Evolutionary conservation across 2,329 filamentous ascomycete genomes (phyloP).

Genomic region (Penicillium sclerotiorum): DNA sequence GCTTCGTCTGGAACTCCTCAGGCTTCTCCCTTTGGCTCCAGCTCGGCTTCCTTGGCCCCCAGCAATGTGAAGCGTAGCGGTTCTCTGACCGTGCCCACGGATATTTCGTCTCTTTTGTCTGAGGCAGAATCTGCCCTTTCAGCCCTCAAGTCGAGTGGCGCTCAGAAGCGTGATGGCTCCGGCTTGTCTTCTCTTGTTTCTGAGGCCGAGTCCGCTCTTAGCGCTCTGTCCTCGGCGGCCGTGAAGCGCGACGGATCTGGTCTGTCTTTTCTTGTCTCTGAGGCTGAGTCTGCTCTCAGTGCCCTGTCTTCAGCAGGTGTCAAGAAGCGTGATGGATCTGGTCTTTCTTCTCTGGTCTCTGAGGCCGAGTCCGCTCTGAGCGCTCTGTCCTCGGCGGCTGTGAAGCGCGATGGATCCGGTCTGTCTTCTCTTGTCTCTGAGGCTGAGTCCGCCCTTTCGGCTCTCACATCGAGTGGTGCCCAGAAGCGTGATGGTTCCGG

Average conservation of each 20-base stretch:
- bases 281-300: conserved; percentile 11
- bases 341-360: conserved; percentile 9
- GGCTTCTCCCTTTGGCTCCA: conserved; percentile 3
- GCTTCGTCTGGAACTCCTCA: conserved; percentile 4
- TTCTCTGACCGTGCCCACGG: conserved; percentile 10
- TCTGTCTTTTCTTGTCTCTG: conserved; percentile 10
- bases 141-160: conserved; percentile 4
- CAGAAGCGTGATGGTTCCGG: conserved; percentile 13
- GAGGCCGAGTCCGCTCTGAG: conserved; percentile 13
- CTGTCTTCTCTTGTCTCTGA: conserved; percentile 12
- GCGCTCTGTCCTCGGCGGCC: conserved; percentile 5
- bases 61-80: conserved; percentile 11
- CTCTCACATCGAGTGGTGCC: conserved; percentile 7
- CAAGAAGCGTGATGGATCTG: conserved; percentile 14
- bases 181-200: conserved; percentile 11
- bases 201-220: conserved; percentile 12
- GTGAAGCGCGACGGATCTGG: conserved; percentile 15
- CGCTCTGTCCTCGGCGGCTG: conserved; percentile 4
- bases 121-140: conserved; percentile 13
- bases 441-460: conserved; percentile 10
- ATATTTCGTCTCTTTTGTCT: conserved; percentile 9
- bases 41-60: conserved; percentile 1
- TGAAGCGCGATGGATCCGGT: conserved; percentile 15
- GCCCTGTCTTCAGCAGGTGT: conserved; percentile 6
- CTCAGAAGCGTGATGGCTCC: conserved; percentile 13